Evolutionary conservation across 2,329 filamentous ascomycete species (phyloP), one percentile per base, ranked within the genome.

Genomic region (Phaeoacremonium minimum): DNA sequence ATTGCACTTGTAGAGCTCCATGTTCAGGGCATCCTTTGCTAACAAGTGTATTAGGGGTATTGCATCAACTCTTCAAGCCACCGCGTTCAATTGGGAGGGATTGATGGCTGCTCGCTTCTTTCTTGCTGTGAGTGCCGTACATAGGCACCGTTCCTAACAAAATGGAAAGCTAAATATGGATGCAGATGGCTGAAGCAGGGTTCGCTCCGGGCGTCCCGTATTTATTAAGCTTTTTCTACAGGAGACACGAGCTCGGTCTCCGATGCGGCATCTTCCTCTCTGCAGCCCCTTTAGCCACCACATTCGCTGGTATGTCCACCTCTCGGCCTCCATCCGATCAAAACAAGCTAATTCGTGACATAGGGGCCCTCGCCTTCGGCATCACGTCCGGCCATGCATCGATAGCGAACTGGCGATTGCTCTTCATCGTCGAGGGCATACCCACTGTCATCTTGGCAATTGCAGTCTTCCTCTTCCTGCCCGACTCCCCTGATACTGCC

Each of bases 261-360:
- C 70, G 85, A 17, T 83, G 77, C 13, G 85, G 83, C 8, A 62
- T 89, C 6, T 85, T 87, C 55, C 72, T 90, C 37, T 82, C 80
- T 0, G 83, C 58, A 9, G 79, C 80, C 0, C 80, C 82, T 2
- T 63, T 86, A 18, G 81, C 82, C 9, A 84, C 79, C 41, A 78
- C 75, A 1, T 85, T 85, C 48, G 79, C 81, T 0, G 55, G 35
- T 37, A 18, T n/a, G 29, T 17, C 30, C 7, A 17, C 8, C 8
- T 13, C 6, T 4, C 3, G 12, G 15, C 11, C 6, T 11, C 8
- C 18, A 29, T 5, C 8, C 18, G 15, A 6, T 32, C 30, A 13
- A 15, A 30, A 30, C 7, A 20, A 18, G 15, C 34, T 20, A 18
- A 5, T 28, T 11, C 29, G n/a, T n/a, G n/a, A n/a, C n/a, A n/a